Evolutionary conservation across 345 rosid species (phyloP).

Genomic region (Arabidopsis arenosa): DNA sequence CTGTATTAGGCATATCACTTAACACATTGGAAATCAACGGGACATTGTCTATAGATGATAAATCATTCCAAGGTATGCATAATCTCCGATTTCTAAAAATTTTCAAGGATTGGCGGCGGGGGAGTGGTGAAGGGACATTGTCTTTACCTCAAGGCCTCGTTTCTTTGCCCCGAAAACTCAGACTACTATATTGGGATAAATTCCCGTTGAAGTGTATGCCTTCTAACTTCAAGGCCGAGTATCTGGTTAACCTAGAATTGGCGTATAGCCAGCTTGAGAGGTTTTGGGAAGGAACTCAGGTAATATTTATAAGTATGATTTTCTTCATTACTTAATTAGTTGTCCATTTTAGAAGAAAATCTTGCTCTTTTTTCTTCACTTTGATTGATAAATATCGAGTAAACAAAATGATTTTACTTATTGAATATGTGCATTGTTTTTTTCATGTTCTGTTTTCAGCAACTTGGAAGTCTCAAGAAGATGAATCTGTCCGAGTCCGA

Average conservation of each 20-base stretch:
- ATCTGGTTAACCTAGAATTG: neutral
- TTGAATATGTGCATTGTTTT: neutral
- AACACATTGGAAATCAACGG: neutral
- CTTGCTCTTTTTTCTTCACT: too few relatives aligned
- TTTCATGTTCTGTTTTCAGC: neutral
- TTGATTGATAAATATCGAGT: too few relatives aligned
- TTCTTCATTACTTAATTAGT: too few relatives aligned
- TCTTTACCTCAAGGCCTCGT: neutral
- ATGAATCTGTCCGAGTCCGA: neutral
- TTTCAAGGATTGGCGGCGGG: neutral
- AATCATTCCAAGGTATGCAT: neutral
- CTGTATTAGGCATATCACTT: slow-evolving; percentile 1
- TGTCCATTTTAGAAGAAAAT: too few relatives aligned
- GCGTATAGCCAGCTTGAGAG: neutral
- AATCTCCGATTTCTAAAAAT: neutral
- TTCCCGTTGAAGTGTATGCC: neutral
- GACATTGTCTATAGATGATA: neutral
- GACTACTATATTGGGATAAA: slow-evolving; percentile 11
- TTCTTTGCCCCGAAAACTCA: slow-evolving; percentile 12
- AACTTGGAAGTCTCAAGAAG: neutral
- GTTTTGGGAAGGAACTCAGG: slow-evolving; percentile 12
- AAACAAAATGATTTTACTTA: neutral
- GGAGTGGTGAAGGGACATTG: neutral
- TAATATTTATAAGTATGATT: neutral
- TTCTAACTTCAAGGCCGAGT: neutral